Base-by-base conservation (phyloP, 129 eudicot species). In the Tagetes erecta region DNA sequence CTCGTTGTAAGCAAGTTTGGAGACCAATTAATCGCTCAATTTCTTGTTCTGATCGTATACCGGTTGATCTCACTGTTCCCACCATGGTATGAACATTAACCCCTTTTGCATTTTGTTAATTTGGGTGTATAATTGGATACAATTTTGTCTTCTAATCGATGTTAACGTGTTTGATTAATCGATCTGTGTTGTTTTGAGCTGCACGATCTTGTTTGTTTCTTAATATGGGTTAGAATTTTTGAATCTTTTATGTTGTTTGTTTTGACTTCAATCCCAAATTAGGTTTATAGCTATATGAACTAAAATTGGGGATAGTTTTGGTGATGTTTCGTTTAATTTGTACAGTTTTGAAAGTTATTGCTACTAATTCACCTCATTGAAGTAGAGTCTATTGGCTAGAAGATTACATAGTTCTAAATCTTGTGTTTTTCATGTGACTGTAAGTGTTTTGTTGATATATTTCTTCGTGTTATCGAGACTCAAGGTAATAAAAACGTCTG, bases 1-100 rank as follows among this genome's bases (percentile, higher is more conserved):
- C 70, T 69, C 44, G 71, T 27, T 12, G 6, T 77, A 77, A 70
- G 70, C 81, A 74, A 74, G 78, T 74, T 65, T 74, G 78, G 78
- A 49, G 78, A 27, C 81, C 76, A 53, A 52, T 77, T 69, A 56
- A 60, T 13, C 76, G 76, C 55, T 49, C 74, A 10, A 3, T 63
- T 35, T 2, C 41, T 55, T 20, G 34, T 1, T 6, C 35, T 55
- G 35, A 7, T 1, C 58, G 73, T 35, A 41, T 13, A 51, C 73
- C 73, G 66, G 14, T 41, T 34, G 56, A 8, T 67, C 30, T 68
- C 75, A 36, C 47, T 41, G 70, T 46, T 77, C 51, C 81, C 44
- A 77, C 70, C 59, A 69, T 68, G 81, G 81, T 77, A 77, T 60
- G 70, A 44, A 10, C n/a, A 9, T 9, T 47, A 4, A 47, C 76